These are phyloP conservation scores for Gnaphalium uliginosum DNA, from an alignment of 129 eudicot genomes.

Conservation along the genomic window DNA sequence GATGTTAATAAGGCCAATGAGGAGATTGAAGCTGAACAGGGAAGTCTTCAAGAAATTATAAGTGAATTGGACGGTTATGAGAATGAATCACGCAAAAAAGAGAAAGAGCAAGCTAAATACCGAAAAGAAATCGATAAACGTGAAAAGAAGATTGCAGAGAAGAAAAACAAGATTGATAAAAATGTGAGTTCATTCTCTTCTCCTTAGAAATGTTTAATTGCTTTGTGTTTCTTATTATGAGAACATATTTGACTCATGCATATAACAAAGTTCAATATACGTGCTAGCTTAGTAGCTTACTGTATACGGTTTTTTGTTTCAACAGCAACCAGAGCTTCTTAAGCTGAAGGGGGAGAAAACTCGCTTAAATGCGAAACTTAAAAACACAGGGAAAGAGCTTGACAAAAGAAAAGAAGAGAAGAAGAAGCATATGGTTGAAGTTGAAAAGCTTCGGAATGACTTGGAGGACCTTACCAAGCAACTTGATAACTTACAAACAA, in stretches of 20 bases:
- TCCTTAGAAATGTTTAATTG: not conserved
- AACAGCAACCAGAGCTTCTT: constrained; percentile 89
- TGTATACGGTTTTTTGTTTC: constrained; percentile 6
- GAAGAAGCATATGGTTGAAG: constrained; percentile 66
- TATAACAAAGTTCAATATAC: not conserved
- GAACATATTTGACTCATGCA: not conserved
- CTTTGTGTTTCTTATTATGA: not conserved
- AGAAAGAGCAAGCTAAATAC: constrained; percentile 73
- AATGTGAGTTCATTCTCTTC: constrained; percentile 46
- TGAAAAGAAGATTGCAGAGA: constrained; percentile 82
- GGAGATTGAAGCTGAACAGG: constrained; percentile 78
- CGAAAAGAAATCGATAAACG: constrained; percentile 73
- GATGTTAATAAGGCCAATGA: constrained; percentile 73
- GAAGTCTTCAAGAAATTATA: constrained; percentile 71
- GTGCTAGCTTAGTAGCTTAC: not conserved
- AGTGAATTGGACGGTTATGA: constrained; percentile 71
- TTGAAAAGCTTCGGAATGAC: constrained; percentile 76
- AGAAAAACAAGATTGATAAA: constrained; percentile 69
- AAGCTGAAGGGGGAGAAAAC: constrained; percentile 77
- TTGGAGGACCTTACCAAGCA: constrained; percentile 64
- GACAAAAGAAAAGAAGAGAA: constrained; percentile 84
- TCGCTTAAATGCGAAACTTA: constrained; percentile 72
- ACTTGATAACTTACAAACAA: constrained; percentile 64
- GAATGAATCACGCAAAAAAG: constrained; percentile 73
- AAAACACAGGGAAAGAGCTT: constrained; percentile 81